These are phyloP conservation scores for Cryomyces antarcticus DNA, from an alignment of 495 filamentous ascomycete species.

Conservation along the genomic window DNA sequence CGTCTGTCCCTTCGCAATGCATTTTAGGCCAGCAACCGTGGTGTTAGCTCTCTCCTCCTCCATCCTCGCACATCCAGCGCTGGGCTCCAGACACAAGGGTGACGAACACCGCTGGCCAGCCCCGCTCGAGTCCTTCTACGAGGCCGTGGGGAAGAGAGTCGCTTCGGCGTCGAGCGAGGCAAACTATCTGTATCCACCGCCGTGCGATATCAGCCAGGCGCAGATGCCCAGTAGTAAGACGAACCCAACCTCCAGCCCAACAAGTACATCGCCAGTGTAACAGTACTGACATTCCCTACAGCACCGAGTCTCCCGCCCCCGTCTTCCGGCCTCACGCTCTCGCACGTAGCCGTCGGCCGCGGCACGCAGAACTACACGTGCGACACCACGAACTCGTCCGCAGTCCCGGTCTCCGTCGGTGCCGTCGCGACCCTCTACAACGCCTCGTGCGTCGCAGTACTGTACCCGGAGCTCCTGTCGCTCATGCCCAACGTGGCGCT, in stretches of 20 bases:
- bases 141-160: too few relatives aligned
- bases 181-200: not conserved
- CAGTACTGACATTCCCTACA: constrained; percentile 5
- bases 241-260: not conserved
- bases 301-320: constrained; percentile 31
- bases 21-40: too few relatives aligned
- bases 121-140: too few relatives aligned
- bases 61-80: too few relatives aligned
- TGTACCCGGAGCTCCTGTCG: constrained; percentile 43
- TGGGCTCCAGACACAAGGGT: too few relatives aligned
- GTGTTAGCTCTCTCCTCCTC: too few relatives aligned
- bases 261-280: not conserved
- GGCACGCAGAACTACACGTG: constrained; percentile 93
- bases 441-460: constrained; percentile 54
- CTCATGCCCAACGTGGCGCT: constrained; percentile 30
- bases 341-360: constrained; percentile 67
- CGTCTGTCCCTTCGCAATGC: too few relatives aligned
- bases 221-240: not conserved
- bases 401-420: constrained; percentile 39
- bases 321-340: constrained; percentile 33
- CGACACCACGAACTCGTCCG: constrained; percentile 31
- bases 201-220: not conserved
- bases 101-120: too few relatives aligned
- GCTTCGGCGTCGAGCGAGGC: too few relatives aligned
- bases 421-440: constrained; percentile 80